Evolutionary conservation across 176 grass and related monocot species (phyloP).

Genomic region (Carex littledalei): DNA sequence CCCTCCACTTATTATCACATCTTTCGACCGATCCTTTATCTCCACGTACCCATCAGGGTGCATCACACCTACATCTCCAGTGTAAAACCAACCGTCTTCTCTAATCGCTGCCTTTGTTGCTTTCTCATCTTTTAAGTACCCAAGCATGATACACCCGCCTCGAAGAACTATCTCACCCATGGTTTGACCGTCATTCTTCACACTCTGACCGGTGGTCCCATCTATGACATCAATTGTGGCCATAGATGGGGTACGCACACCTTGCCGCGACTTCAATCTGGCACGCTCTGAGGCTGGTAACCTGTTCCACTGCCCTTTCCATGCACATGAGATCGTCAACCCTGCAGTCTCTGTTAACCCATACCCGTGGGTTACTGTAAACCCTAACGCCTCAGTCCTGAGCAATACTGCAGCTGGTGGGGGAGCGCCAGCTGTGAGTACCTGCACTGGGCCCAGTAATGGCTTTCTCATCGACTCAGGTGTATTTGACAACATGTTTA

Average conservation of each 20-base stretch:
- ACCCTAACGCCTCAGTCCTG: conserved; percentile 34
- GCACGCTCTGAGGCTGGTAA: conserved; percentile 38
- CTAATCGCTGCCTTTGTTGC: conserved; percentile 20
- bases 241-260: conserved; percentile 32
- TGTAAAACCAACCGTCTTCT: conserved; percentile 44
- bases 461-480: conserved; percentile 10
- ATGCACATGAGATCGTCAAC: conserved; percentile 38
- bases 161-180: conserved; percentile 51
- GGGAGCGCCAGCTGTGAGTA: conserved; percentile 43
- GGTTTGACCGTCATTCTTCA: conserved; percentile 29
- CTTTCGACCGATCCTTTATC: conserved; percentile 56
- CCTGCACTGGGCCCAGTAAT: conserved; percentile 13
- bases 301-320: conserved; percentile 48
- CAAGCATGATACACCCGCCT: conserved; percentile 37
- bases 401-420: conserved; percentile 37
- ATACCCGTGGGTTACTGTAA: conserved; percentile 41
- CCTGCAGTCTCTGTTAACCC: conserved; percentile 49
- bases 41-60: conserved; percentile 43
- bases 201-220: conserved; percentile 21
- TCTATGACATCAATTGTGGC: conserved; percentile 35
- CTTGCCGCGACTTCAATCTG: conserved; percentile 39
- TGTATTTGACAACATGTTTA: conserved; percentile 48
- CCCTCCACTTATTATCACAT: conserved; percentile 87
- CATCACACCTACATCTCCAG: conserved; percentile 51
- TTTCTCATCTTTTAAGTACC: conserved; percentile 37